phyloP scores from a whole-genome alignment of 2,329 filamentous ascomycete genomes.

The Colletotrichum brevisporum region DNA sequence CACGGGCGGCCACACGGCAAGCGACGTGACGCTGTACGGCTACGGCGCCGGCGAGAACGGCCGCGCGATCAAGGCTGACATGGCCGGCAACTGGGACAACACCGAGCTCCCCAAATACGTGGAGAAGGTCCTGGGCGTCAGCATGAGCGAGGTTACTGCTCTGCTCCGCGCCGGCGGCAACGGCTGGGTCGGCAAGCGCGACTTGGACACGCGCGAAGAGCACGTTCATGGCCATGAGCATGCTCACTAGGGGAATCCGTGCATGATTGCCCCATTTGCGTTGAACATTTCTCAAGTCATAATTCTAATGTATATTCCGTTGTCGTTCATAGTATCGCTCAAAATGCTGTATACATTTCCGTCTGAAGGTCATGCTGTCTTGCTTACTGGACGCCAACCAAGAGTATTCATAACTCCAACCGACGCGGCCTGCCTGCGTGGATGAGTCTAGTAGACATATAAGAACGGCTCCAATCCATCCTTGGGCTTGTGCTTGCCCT shows the following conservation, averaged over 20 bases:
- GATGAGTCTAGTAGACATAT: slow-evolving; percentile 30
- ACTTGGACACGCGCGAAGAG: slow-evolving; percentile 31
- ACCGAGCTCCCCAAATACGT: slow-evolving; percentile 46
- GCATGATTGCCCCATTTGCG: background rate
- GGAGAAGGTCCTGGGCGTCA: slow-evolving; percentile 44
- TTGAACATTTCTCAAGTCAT: background rate
- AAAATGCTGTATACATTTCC: too few species aligned
- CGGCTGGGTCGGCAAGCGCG: slow-evolving; percentile 45
- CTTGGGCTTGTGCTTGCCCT: slow-evolving; percentile 41
- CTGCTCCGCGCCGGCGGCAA: slow-evolving; percentile 43
- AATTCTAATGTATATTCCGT: background rate
- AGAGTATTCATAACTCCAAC: too few species aligned
- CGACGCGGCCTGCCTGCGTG: background rate
- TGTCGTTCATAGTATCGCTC: too few species aligned
- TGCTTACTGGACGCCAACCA: too few species aligned
- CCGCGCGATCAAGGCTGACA: slow-evolving; percentile 38
- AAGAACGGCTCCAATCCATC: slow-evolving; percentile 41
- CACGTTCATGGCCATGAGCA: slow-evolving; percentile 33
- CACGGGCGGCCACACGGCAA: slow-evolving; percentile 43
- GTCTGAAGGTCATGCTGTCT: too few species aligned
- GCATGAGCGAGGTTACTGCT: slow-evolving; percentile 43
- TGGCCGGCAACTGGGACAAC: slow-evolving; percentile 47
- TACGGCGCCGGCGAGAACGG: slow-evolving; percentile 45
- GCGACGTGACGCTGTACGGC: slow-evolving; percentile 54
- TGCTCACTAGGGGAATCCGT: slow-evolving; percentile 5